Conservation (phyloP, 371 early-diverging fungal species). For the Basidiobolus meristosporus region DNA sequence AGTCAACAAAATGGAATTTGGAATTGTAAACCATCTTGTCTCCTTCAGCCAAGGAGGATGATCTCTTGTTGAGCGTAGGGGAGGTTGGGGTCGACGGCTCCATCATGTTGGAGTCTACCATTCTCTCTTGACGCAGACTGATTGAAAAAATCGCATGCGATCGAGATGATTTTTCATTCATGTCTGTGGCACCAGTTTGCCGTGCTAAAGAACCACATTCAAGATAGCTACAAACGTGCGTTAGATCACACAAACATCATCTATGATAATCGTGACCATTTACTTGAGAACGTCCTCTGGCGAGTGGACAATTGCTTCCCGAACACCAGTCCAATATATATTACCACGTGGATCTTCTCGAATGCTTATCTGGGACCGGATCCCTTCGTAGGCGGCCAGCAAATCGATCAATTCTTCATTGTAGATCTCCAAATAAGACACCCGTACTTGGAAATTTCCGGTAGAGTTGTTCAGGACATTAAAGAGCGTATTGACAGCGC, state of each 20-base stretch:
- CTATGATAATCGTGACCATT: too few relatives aligned
- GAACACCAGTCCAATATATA: conserved; percentile 74
- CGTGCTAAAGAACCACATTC: conserved; percentile 63
- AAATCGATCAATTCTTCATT: conserved; percentile 94
- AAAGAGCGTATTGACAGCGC: conserved; percentile 68
- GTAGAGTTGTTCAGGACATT: conserved; percentile 10
- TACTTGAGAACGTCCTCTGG: conserved; percentile 64
- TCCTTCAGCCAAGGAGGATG: conserved; percentile 2
- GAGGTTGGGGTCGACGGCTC: neutral
- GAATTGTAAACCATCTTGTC: conserved; percentile 12
- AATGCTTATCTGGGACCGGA: conserved; percentile 50
- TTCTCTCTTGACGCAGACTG: conserved; percentile 40
- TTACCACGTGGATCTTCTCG: conserved; percentile 85
- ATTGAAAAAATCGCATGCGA: conserved; percentile 97
- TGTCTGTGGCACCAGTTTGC: conserved; percentile 87
- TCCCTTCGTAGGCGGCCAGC: conserved; percentile 29
- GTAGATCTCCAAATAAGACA: conserved; percentile 83
- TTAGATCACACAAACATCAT: neutral
- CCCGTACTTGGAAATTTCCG: conserved; percentile 10
- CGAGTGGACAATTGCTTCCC: conserved; percentile 52
- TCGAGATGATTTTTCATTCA: conserved; percentile 91
- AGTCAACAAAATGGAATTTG: conserved; percentile 98
- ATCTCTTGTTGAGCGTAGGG: neutral
- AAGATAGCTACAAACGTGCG: conserved; percentile 20
- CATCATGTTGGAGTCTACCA: conserved; percentile 1